Base-by-base conservation (phyloP, 2,329 filamentous ascomycete species). In the Penicillium sp. region DNA sequence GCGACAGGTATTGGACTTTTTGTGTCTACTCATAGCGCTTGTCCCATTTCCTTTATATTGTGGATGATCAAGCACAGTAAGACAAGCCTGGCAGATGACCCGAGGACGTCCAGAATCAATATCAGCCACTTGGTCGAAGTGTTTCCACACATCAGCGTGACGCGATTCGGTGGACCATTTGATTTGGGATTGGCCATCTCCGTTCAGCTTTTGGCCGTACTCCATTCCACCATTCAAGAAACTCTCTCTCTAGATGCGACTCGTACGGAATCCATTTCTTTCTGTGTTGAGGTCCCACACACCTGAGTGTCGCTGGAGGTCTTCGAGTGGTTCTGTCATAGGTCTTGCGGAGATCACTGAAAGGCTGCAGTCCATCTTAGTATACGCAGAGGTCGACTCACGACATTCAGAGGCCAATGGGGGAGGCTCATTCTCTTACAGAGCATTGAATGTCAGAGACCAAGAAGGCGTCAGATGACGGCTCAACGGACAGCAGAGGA, bases 41-140 rank as follows among this genome's bases (percentile, higher is more conserved):
- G 42, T 52, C 7, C 49, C 49, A 34, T 52, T 39, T 14, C 8
- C 11, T 16, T 21, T 52, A 13, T 37, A 26, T 19, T 47, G 49
- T 18, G 49, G 49, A 31, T 52, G 42, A 16, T 37, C 31, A 40
- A 52, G 49, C 21, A 39, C 2, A 31, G 33, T 52, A 9, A 29
- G 16, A 26, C 42, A 52, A 14, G 31, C 23, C 24, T 33, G 31
- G 19, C 49, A 52, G 23, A 52, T 18, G 7, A 52, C 49, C 16
- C 21, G n/a, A 19, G 49, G 49, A 26, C 16, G 21, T 3, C 49
- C 49, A 52, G 49, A 16, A 29, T 31, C 33, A 24, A 52, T 39
- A 29, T 48, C 33, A 24, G 51, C 51, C 3, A 52, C 51, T 47
- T 52, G 51, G 43, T 48, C 51, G 36, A 52, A 52, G 36, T 52